Conservation (phyloP, 305 asterid species). For the Fraxinus paxiana region DNA sequence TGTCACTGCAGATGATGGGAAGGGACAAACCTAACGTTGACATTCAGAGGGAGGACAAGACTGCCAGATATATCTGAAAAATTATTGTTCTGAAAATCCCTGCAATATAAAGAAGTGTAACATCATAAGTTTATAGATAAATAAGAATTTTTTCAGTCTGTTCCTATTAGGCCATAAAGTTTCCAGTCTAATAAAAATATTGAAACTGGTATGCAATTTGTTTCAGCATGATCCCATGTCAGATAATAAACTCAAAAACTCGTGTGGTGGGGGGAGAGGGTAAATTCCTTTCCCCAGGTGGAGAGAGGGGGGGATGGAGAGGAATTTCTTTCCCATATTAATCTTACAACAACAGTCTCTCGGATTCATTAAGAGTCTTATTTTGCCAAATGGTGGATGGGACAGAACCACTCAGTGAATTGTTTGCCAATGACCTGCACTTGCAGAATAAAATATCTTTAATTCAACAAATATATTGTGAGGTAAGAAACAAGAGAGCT, state of each 20-base stretch:
- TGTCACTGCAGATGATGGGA: neutral
- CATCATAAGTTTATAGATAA: neutral
- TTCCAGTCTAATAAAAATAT: neutral
- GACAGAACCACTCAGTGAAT: constrained; percentile 73
- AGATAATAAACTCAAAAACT: neutral
- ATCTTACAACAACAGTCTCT: constrained; percentile 68
- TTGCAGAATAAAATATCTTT: constrained; percentile 15
- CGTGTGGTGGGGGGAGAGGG: neutral
- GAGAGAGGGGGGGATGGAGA: neutral
- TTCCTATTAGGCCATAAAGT: neutral
- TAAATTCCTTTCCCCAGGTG: neutral
- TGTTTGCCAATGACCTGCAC: constrained; percentile 76
- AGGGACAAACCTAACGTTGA: constrained; percentile 47
- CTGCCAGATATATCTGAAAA: constrained; percentile 57
- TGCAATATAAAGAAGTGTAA: constrained; percentile 34
- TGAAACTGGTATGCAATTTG: neutral
- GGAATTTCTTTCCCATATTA: constrained; percentile 5
- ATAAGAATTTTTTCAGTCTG: neutral
- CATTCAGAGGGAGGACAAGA: constrained; percentile 41
- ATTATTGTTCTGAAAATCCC: constrained; percentile 68
- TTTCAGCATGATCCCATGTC: neutral
- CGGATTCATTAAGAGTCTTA: constrained; percentile 56
- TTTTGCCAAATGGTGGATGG: constrained; percentile 78
- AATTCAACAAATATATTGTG: neutral
- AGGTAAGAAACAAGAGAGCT: neutral